A percentile compares a stretch with the other conserved stretches of the same genome.
Conservation (phyloP, 225 moss, liverwort and hornwort genomes). For the Sphagnum contortum region DNA sequence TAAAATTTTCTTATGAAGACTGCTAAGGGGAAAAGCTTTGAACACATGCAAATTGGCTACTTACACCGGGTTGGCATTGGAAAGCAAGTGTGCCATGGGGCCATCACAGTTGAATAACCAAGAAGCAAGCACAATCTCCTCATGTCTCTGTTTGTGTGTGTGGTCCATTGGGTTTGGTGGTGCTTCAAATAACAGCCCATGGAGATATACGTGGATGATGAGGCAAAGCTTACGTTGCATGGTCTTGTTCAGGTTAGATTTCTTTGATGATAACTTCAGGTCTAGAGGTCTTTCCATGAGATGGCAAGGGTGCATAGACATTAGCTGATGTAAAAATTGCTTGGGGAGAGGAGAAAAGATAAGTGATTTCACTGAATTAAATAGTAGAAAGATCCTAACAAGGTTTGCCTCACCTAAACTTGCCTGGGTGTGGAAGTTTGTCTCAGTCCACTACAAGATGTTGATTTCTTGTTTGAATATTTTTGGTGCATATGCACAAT, state of each 20-base stretch:
- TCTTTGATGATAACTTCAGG: neutral
- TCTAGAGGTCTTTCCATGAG: neutral
- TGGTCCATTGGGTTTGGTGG: slow-evolving; percentile 14
- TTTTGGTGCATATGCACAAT: too few relatives aligned
- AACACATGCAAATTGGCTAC: slow-evolving; percentile 12
- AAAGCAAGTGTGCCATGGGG: slow-evolving; percentile 4
- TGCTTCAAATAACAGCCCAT: slow-evolving; percentile 44
- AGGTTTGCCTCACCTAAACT: too few relatives aligned
- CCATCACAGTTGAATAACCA: slow-evolving; percentile 8
- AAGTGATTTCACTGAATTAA: too few relatives aligned
- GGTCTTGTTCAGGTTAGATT: slow-evolving; percentile 46
- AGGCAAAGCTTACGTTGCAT: slow-evolving; percentile 59
- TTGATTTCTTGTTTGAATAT: neutral
- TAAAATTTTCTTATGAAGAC: slow-evolving; percentile 11
- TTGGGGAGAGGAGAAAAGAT: too few relatives aligned
- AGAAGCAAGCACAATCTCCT: slow-evolving; percentile 22
- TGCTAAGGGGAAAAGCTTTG: slow-evolving; percentile 19
- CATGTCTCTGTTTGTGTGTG: slow-evolving; percentile 25
- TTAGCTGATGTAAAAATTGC: too few relatives aligned
- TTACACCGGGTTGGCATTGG: slow-evolving; percentile 9
- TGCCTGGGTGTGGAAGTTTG: too few relatives aligned
- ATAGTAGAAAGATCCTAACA: too few relatives aligned
- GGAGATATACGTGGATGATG: slow-evolving; percentile 71
- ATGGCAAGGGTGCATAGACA: too few relatives aligned
- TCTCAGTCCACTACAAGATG: neutral